Evolutionary conservation across 257 asterid genomes (phyloP), one percentile per base, ranked within the genome.

Genomic region (Jacaranda mimosifolia): DNA sequence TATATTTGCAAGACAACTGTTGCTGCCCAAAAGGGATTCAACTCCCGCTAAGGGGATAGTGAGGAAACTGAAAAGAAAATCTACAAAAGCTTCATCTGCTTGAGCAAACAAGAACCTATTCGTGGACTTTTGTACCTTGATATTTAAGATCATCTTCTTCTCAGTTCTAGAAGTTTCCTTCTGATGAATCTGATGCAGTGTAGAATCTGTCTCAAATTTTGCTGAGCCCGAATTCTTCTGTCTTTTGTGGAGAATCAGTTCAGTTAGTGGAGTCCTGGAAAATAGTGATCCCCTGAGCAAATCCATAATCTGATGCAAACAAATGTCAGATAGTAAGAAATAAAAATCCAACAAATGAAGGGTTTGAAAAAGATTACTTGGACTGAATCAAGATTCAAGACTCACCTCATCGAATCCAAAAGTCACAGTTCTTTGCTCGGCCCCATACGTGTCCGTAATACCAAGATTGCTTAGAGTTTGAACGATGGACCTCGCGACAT

Each of bases 351-450:
- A 6, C 11, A 3, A 6, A 45, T 4, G 8, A 53, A 15, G 0
- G 19, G 42, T 0, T 15, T 46, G 49, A 21, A 6, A 19, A 35
- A 15, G 38, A 3, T 15, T 57, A 9, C 32, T 38, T 0, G 18
- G 0, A 67, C 2, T 18, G 40, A 46, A 67, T 12, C 2, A 48
- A 68, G 18, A 55, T 0, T n/a, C 32, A 26, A 26, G 32, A 10
- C 21, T 65, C 9, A 80, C 84, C 84, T 75, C 78, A 11, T 52
- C 55, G 17, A 72, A 2, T 14, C 82, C 85, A 15, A 78, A 8
- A 10, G 15, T 52, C 11, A 62, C 26, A 43, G 3, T 40, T 43
- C 39, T 68, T 5, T 59, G n/a, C 70, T 60, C 60, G 4, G 57
- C 38, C 0, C 43, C 74, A 4, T 40, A 19, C 0, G 46, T 26